A percentile compares a stretch with the other conserved stretches of the same genome.
These are phyloP conservation scores for Chaetothyriales sp. DNA, from an alignment of 2,329 filamentous ascomycete species.

Conservation along the genomic window DNA sequence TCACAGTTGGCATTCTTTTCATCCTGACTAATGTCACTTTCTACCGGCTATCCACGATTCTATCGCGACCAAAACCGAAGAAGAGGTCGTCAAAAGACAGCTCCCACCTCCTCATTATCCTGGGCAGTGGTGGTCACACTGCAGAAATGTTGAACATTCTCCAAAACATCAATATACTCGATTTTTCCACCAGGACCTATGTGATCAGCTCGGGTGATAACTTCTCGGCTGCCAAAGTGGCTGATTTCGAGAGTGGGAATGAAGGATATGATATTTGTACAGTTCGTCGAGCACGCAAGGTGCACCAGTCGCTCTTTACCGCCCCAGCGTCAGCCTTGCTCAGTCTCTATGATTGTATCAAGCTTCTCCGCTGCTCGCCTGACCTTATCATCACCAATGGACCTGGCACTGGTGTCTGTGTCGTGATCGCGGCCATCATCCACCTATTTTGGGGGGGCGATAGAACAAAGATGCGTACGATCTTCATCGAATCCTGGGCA, in stretches of 20 bases:
- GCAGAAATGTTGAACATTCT: conserved; percentile 87
- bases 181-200: conserved; percentile 59
- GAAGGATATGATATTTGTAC: conserved; percentile 49
- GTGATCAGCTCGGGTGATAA: conserved; percentile 62
- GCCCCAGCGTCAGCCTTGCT: conserved; percentile 41
- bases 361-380: conserved; percentile 44
- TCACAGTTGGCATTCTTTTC: conserved; percentile 1
- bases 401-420: conserved; percentile 70
- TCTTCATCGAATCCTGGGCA: conserved; percentile 91
- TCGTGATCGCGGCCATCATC: conserved; percentile 44
- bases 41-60: conserved; percentile 8
- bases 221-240: conserved; percentile 50
- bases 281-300: conserved; percentile 60
- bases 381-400: conserved; percentile 75
- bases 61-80: conserved; percentile 2
- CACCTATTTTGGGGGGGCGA: conserved; percentile 34
- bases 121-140: conserved; percentile 88
- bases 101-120: conserved; percentile 56
- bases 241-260: conserved; percentile 55
- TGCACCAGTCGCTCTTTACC: conserved; percentile 61
- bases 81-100: conserved; percentile 10
- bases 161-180: conserved; percentile 36
- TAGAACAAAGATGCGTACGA: conserved; percentile 43
- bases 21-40: conserved; percentile 9
- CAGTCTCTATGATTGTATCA: conserved; percentile 50